Percentiles rank a stretch among this genome's conserved stretches.
These are phyloP conservation scores for Mycena sanguinolenta DNA, from an alignment of 768 basidiomycete genomes.

Conservation along the genomic window DNA sequence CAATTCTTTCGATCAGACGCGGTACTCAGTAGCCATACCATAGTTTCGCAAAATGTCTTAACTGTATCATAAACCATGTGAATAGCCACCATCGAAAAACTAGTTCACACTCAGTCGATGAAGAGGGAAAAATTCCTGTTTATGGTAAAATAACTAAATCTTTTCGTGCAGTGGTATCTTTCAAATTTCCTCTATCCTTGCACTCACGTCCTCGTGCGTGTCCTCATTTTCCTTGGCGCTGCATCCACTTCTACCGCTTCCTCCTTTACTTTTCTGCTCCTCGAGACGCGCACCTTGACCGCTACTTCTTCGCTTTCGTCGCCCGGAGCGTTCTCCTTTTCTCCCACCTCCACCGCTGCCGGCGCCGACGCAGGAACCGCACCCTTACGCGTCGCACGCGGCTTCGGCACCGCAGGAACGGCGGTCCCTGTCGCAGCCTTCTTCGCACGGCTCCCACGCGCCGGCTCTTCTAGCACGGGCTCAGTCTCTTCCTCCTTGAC, in stretches of 20 bases:
- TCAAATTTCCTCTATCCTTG: not conserved
- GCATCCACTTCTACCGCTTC: constrained; percentile 38
- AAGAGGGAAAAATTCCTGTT: no score
- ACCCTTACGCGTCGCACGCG: constrained; percentile 37
- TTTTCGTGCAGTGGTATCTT: not conserved
- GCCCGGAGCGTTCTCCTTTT: constrained; percentile 59
- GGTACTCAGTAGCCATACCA: no score
- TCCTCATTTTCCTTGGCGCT: constrained; percentile 46
- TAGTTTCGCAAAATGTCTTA: no score
- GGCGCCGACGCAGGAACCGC: constrained; percentile 35
- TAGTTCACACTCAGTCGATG: no score
- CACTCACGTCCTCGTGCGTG: constrained; percentile 47
- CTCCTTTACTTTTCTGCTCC: constrained; percentile 47
- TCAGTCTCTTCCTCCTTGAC: constrained; percentile 40
- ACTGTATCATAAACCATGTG: no score
- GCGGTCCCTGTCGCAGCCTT: constrained; percentile 33
- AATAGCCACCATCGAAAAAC: no score
- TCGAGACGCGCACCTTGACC: constrained; percentile 53
- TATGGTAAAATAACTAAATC: not conserved
- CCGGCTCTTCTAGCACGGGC: constrained; percentile 29
- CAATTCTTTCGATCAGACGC: no score
- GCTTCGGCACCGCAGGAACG: constrained; percentile 34
- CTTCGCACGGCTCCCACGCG: constrained; percentile 28
- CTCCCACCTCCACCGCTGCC: constrained; percentile 43
- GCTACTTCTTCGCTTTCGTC: constrained; percentile 45